Base-by-base conservation (phyloP, 352 stramenopile genomes). In the Elongisporangium undulatum region DNA sequence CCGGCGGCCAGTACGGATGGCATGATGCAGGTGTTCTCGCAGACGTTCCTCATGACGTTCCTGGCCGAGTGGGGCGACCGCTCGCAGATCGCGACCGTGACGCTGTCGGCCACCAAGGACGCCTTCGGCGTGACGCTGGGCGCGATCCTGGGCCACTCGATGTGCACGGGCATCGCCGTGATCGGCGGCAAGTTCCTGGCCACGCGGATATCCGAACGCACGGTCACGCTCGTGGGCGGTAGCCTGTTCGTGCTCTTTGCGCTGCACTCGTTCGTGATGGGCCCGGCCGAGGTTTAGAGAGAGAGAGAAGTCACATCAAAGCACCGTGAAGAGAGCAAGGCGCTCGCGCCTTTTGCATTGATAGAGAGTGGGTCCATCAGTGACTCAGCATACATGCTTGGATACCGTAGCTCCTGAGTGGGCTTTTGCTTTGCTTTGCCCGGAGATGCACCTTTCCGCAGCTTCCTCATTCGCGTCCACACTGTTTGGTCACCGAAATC, bases 31-130 rank as follows among this genome's bases (percentile, higher is more conserved):
- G 80, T 98, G 24, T 96, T 98, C 56, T 79, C 96, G 15, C 90
- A 98, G 72, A 88, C 95, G 39, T 98, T 99, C 65, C 92, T 97
- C 49, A 88, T 99, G 68, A 99, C 97, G 34, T 99, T 99, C 68
- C 74, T 99, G 56, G 97, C 97, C 0, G 97, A 99, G 73, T 99
- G 97, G 97, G 97, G 97, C 16, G 97, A 99, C 78, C 95, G 97
- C 34, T 99, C 95, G 26, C 96, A 99, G 71, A 99, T 99, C 71
- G 97, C 97, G 41, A 99, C 97, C 3, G 98, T 99, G 69, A 98
- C 97, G 52, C 74, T 99, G 54, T 97, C 95, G 23, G 92, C 97
- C 2, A 94, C 95, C 41, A 99, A 99, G 66, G 90, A 98, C 58
- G 85, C 89, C 38, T 93, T 97, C 51, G 93, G 90, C 22, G 97